Base-by-base conservation (phyloP, 805 yeast species). In the Yamadazyma kitorensis region DNA sequence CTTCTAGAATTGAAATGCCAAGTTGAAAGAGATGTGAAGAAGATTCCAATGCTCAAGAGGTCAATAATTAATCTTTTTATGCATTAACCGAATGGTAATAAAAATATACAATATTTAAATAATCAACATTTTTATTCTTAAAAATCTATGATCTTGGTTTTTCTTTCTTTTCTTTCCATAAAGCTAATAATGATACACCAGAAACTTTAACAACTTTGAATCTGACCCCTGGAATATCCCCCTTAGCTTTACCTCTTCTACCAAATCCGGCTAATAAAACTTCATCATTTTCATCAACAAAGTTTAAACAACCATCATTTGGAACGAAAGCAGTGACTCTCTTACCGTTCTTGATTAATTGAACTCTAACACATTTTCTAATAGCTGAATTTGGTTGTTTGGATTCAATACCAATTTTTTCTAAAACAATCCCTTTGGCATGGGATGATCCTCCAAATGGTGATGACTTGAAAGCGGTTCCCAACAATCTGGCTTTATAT, bases 181-280 rank as follows among this genome's bases (percentile, higher is more conserved):
- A 83, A 72, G 99, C 98, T 71, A 89, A 82, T 74, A 93, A 82
- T 61, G 98, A 93, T 65, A 94, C 98, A 86, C 98, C 98, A 61
- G 98, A 86, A 61, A 93, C 99, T 82, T 93, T 93, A 72, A 93
- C 99, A 71, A 93, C 99, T 86, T 93, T 93, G 88, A 93, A 93
- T 86, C 99, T 93, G 70, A 93, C 99, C 87, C 99, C 99, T 74
- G 98, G 98, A 69, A 93, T 91, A 89, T 93, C 99, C 82, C 99
- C 98, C 95, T 93, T 93, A 74, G 98, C 98, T 83, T 93, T 93
- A 81, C 98, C 98, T 83, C 96, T 93, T 80, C 98, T 88, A 87
- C 99, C 99, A 88, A 93, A 93, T 82, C 99, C 99, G 65, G 99
- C 98, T 62, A 93, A 81, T 65, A 93, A 80, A 61, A 93, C 99